These are phyloP conservation scores for Aspergillus sp. DNA, from an alignment of 2,329 filamentous ascomycete genomes.

Conservation along the genomic window DNA sequence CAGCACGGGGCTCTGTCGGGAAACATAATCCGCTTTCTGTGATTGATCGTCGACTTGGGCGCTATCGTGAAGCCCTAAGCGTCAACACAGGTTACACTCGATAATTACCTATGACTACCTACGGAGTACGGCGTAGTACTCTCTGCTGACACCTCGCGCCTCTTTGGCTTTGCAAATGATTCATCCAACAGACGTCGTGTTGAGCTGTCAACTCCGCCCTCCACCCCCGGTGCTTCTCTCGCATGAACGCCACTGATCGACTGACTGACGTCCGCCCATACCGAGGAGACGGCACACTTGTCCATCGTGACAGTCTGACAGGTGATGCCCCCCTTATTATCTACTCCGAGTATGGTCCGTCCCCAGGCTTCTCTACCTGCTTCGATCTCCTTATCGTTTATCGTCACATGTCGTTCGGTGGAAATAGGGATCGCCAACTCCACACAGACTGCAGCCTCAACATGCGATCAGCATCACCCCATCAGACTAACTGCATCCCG, in stretches of 20 bases:
- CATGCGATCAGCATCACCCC: neutral
- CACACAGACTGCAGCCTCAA: conserved; percentile 4
- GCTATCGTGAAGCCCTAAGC: too few relatives aligned
- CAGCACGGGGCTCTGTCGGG: neutral
- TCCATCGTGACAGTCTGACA: conserved; percentile 3
- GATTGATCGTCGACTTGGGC: neutral
- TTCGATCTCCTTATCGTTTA: neutral
- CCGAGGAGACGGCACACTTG: conserved; percentile 3
- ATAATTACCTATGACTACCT: too few relatives aligned
- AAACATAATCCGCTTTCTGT: neutral
- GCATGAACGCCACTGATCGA: neutral
- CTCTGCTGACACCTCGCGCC: neutral
- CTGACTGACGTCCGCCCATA: conserved; percentile 1
- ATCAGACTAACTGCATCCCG: neutral
- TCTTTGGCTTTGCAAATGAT: conserved; percentile 1
- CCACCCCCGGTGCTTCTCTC: neutral
- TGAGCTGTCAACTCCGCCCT: conserved; percentile 3
- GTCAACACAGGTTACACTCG: too few relatives aligned
- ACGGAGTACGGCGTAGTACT: too few relatives aligned
- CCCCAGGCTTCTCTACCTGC: too few relatives aligned
- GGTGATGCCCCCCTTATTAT: neutral
- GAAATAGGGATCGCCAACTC: conserved; percentile 2
- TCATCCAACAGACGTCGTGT: neutral
- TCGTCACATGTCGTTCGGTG: conserved; percentile 4
- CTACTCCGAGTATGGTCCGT: too few relatives aligned